Evolutionary conservation across 805 yeast species (phyloP), one percentile per base, ranked within the genome.

Genomic region (Teunomyces atbi): DNA sequence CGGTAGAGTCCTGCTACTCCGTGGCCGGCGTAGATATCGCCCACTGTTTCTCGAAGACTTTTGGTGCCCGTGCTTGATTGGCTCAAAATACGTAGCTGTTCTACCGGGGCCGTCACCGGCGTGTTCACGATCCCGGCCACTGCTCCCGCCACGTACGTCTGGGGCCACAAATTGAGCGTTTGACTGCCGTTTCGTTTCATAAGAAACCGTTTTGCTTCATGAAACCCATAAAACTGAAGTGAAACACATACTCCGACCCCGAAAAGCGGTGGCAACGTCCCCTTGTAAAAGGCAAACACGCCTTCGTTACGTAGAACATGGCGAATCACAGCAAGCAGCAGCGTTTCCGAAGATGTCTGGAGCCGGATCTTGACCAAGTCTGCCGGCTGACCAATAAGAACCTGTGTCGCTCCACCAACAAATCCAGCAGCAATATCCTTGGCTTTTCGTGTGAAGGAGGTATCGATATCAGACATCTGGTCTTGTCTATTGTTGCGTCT

Each of bases 211-310:
- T 79, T 81, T 29, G 86, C 74, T 57, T 83, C 89, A 57, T 81
- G 86, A 56, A 82, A 85, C 1, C 89, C 87, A 55, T 82, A 83
- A 60, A 83, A 83, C 56, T 83, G 89, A 27, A 82, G 65, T 2
- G 86, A 81, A 6, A 83, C 89, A 66, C 89, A 83, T 1, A 78
- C 82, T 0, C 87, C 82, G 5, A 73, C 77, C 0, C 77, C 77
- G 46, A 72, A 60, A 20, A 73, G 58, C 2, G 77, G 77, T 1
- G 77, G 67, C 30, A 71, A 51, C 0, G 77, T 73, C 5, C 77
- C 77, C 48, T 73, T 73, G 55, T 73, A 73, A 53, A 73, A 73
- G 2, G 77, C 76, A 21, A 64, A 54, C 3, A 65, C 37, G 3
- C 77, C 77, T 56, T 73, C 77, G 49, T 72, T 69, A 26, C 60